A percentile compares a stretch with the other conserved stretches of the same genome.
Conservation (phyloP, 305 asterid species). For the Fraxinus nigra region DNA sequence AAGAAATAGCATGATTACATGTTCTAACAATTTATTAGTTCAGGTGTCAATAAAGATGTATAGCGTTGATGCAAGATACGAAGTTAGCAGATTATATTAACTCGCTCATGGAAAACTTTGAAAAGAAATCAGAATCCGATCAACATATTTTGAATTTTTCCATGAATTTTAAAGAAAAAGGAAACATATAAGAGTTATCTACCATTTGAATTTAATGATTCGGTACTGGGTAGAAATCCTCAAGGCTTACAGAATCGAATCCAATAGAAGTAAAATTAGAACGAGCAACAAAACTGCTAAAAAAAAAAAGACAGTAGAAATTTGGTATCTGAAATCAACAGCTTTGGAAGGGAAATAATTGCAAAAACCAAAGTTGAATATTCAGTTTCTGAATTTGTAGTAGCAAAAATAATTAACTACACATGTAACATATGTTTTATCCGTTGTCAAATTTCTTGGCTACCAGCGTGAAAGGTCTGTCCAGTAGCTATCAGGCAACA, state of each 20-base stretch:
- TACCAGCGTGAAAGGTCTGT: background rate
- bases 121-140: background rate
- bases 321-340: background rate
- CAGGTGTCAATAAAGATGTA: background rate
- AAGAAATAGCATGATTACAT: background rate
- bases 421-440: background rate
- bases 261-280: background rate
- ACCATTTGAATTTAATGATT: background rate
- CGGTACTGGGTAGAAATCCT: background rate
- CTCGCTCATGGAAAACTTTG: background rate
- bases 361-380: background rate
- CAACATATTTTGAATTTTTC: background rate
- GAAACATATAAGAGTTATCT: background rate
- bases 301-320: too few species aligned
- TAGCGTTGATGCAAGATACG: background rate
- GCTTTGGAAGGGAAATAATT: background rate
- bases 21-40: background rate
- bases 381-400: background rate
- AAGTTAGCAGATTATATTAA: background rate
- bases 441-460: background rate
- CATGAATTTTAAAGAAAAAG: background rate
- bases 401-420: background rate
- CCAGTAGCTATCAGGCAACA: background rate
- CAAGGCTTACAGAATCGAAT: background rate
- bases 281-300: background rate